Percentiles rank a stretch among this genome's conserved stretches.
Conservation (phyloP, 1,284 basidiomycete genomes). For the Phellopilus nigrolimitatus region DNA sequence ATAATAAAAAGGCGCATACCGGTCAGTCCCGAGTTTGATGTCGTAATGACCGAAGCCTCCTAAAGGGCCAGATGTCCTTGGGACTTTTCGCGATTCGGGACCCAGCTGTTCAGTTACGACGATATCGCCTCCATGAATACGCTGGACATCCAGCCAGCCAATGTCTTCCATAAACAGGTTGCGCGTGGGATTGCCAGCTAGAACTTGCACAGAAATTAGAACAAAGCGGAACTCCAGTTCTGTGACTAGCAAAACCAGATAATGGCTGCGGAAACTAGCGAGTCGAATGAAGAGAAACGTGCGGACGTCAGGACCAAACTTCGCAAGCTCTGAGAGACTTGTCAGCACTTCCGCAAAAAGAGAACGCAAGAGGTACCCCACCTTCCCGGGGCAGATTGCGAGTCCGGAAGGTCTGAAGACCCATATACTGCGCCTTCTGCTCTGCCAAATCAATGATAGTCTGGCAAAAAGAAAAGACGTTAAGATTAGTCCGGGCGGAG, state of each 20-base stretch:
- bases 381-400: conserved; percentile 64
- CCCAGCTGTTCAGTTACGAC: conserved; percentile 32
- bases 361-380: conserved; percentile 26
- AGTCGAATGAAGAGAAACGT: conserved; percentile 66
- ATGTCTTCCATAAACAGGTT: conserved; percentile 68
- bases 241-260: conserved; percentile 72
- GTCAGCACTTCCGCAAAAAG: conserved; percentile 7
- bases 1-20: conserved; percentile 1
- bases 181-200: conserved; percentile 47
- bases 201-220: conserved; percentile 55
- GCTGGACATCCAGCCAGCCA: conserved; percentile 67
- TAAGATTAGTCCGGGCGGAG: background rate
- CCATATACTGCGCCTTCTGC: conserved; percentile 72
- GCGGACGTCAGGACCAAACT: conserved; percentile 54
- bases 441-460: conserved; percentile 71
- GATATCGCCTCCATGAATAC: conserved; percentile 47
- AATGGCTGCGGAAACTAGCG: conserved; percentile 62
- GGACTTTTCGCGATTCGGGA: conserved; percentile 20
- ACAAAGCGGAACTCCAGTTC: conserved; percentile 75
- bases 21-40: conserved; percentile 8
- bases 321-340: conserved; percentile 47
- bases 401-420: conserved; percentile 61
- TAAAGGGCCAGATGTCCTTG: background rate
- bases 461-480: conserved; percentile 32
- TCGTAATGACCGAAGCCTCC: conserved; percentile 3